Evolutionary conservation across 1,284 basidiomycete genomes (phyloP), one percentile per base, ranked within the genome.

Genomic region (Boletellus sp.): DNA sequence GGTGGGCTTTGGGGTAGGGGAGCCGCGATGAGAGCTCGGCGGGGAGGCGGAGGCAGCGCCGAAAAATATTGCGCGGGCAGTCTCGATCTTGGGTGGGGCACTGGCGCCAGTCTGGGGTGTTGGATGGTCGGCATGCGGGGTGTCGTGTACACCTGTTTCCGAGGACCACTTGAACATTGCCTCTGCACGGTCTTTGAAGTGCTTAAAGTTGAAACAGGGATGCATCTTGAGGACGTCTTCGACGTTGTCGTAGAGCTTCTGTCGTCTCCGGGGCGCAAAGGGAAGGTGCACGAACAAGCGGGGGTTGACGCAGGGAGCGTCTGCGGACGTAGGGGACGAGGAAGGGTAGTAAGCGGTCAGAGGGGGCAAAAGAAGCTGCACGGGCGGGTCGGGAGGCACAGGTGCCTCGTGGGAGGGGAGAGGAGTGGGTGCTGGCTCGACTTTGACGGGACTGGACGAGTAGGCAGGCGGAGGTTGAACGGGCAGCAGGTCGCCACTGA

Each of bases 201-300:
- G 68, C n/a, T 68, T 71, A 25, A 75, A 68, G 54, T 77, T 78
- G 58, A 78, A 69, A 43, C 68, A 78, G 1, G 77, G 77, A 36
- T 73, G 74, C 53, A 77, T 70, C 45, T 66, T 68, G 64, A 77
- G 68, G 2, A 70, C 67, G 36, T 74, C 71, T 37, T 69, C 64
- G n/a, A 77, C 59, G 4, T 68, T 67, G 32, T 66, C 63, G 5
- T 70, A 61, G 3, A 73, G 66, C 20, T 64, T 65, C 10, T 67
- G 63, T 21, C 75, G 70, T 36, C 57, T 53, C 13, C 64, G 59
- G 1, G 68, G 62, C 2, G 70, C 59, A 22, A 71, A 53, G 3
- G 74, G 75, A 10, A 78, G 66, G 23, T 69, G 62, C 0, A 58
- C 48, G 16, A 78, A 58, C 5, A 77, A 54, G 0, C 64, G 60